Percentiles rank a stretch among this genome's conserved stretches.
Evolutionary conservation across 73 alveolate species (phyloP).

Genomic region (Tetrahymena elliotti): DNA sequence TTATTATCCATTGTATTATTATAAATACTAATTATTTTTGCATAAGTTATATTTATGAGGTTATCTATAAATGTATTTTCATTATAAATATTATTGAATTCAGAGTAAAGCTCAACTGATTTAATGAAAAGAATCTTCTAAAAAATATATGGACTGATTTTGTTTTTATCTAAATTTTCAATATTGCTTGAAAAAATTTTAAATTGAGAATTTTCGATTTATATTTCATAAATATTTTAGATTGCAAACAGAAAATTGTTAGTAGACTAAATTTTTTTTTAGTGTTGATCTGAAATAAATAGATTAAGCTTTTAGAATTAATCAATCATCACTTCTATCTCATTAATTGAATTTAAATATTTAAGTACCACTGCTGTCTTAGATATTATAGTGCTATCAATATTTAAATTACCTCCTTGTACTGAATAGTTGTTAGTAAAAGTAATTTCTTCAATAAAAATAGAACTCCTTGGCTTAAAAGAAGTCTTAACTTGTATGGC

Average conservation of each 20-base stretch:
- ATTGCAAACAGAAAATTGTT: neutral
- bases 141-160: neutral
- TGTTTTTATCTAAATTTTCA: neutral
- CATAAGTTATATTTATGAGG: neutral
- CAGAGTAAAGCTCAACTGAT: neutral
- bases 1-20: neutral
- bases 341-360: neutral
- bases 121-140: neutral
- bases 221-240: neutral
- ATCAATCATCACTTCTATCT: neutral
- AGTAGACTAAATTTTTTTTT: neutral
- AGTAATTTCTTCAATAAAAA: neutral
- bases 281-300: neutral
- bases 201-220: neutral
- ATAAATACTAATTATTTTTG: neutral
- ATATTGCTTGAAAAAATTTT: neutral
- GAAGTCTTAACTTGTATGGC: neutral
- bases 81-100: neutral
- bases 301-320: neutral
- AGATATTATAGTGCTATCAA: neutral
- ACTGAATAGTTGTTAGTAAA: neutral
- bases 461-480: neutral
- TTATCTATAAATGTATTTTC: neutral
- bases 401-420: neutral
- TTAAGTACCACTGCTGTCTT: neutral